These are phyloP conservation scores for Magnusiomyces ingens DNA, from an alignment of 1,139 yeast genomes.

Conservation along the genomic window DNA sequence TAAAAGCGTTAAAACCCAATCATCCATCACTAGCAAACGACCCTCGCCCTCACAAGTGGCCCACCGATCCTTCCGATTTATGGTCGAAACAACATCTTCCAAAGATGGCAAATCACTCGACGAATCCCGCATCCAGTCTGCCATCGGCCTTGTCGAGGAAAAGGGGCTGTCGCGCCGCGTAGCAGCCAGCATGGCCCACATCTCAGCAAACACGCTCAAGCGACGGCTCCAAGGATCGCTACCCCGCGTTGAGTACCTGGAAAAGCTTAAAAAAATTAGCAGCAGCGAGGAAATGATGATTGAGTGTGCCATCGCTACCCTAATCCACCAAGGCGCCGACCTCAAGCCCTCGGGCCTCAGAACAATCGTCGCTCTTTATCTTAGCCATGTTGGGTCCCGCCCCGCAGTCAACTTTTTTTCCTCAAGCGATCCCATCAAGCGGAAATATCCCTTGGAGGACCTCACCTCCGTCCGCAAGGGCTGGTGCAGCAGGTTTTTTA, in stretches of 20 bases:
- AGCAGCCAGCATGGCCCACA: slow-evolving; percentile 16
- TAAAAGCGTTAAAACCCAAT: too few relatives aligned
- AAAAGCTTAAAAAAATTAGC: slow-evolving; percentile 15
- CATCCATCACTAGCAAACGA: too few relatives aligned
- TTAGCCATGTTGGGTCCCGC: slow-evolving; percentile 2
- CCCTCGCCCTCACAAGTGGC: too few relatives aligned
- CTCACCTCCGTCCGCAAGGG: slow-evolving; percentile 15
- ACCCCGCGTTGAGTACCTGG: slow-evolving; percentile 16
- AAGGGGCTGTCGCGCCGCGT: slow-evolving; percentile 15
- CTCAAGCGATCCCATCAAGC: not conserved
- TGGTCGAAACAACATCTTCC: too few relatives aligned
- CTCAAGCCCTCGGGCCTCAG: slow-evolving; percentile 15
- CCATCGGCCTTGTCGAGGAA: slow-evolving; percentile 16
- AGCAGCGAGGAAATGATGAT: slow-evolving; percentile 15
- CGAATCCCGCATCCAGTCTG: slow-evolving; percentile 16
- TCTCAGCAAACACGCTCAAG: slow-evolving; percentile 16
- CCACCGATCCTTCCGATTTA: too few relatives aligned
- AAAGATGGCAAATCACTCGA: not conserved
- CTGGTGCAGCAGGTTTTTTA: slow-evolving; percentile 17
- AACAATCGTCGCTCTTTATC: slow-evolving; percentile 15
- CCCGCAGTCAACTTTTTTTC: not conserved
- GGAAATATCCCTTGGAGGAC: slow-evolving; percentile 4
- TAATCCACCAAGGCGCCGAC: slow-evolving; percentile 17
- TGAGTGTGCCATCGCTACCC: slow-evolving; percentile 15
- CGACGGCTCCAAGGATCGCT: slow-evolving; percentile 17